Evolutionary conservation across 2,329 filamentous ascomycete species (phyloP).

Genomic region (Colletotrichum echinochloae): DNA sequence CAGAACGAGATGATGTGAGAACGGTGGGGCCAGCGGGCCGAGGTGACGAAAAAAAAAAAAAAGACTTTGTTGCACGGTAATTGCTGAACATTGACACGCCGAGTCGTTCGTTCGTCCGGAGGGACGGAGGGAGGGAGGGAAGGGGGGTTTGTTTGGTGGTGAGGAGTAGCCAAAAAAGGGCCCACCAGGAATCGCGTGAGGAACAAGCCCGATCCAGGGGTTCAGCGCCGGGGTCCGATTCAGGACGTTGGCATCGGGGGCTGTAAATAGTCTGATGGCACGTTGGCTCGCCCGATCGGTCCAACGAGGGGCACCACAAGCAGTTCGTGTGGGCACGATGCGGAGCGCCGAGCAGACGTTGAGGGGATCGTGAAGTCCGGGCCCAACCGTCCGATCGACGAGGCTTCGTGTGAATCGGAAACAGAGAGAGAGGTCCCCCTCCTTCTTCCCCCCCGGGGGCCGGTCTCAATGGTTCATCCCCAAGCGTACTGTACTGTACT

Average conservation of each 20-base stretch:
- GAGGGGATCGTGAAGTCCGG: slow-evolving; percentile 36
- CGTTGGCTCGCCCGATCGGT: slow-evolving; percentile 32
- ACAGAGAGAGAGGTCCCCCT: slow-evolving; percentile 1
- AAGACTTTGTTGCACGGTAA: neutral
- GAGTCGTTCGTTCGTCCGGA: slow-evolving; percentile 18
- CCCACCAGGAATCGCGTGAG: neutral
- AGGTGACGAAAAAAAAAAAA: neutral
- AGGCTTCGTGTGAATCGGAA: slow-evolving; percentile 32
- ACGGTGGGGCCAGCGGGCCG: neutral
- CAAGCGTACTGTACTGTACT: neutral
- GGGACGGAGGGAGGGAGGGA: neutral
- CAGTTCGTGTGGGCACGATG: slow-evolving; percentile 30
- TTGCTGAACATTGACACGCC: slow-evolving; percentile 1
- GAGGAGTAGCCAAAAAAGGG: neutral
- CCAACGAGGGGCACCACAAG: slow-evolving; percentile 28
- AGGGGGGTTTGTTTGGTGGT: neutral
- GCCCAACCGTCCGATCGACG: slow-evolving; percentile 31
- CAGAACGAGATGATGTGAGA: neutral
- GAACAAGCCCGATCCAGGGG: slow-evolving; percentile 27
- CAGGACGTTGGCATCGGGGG: slow-evolving; percentile 33
- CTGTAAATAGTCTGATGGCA: slow-evolving; percentile 31
- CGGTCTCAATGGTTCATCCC: neutral
- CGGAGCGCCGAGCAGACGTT: slow-evolving; percentile 26
- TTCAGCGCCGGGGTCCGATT: slow-evolving; percentile 6
- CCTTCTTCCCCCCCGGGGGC: neutral